A percentile compares a stretch with the other conserved stretches of the same genome.
These are phyloP conservation scores for Ceratocystis huliohia DNA, from an alignment of 2,329 filamentous ascomycete species.

Conservation along the genomic window DNA sequence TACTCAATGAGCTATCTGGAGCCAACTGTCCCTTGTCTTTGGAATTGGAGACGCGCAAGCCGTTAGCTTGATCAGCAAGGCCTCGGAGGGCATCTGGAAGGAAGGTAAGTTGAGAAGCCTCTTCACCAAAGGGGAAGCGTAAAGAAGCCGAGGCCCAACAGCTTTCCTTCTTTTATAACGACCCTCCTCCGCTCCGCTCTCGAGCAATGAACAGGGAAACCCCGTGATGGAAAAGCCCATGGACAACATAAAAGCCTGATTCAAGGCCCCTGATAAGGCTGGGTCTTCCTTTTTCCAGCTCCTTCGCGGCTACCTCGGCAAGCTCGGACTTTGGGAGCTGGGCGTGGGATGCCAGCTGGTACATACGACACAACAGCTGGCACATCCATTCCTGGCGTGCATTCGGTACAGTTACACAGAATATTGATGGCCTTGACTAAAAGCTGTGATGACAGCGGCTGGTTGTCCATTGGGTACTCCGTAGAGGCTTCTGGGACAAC, in stretches of 20 bases:
- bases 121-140: too few relatives aligned
- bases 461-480: too few relatives aligned
- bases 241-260: not conserved
- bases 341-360: not conserved
- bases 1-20: too few relatives aligned
- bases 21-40: not conserved
- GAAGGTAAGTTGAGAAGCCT: too few relatives aligned
- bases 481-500: too few relatives aligned
- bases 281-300: not conserved
- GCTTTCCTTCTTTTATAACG: too few relatives aligned
- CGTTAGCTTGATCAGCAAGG: too few relatives aligned
- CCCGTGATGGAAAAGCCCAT: not conserved
- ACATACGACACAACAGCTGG: not conserved
- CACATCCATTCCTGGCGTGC: not conserved
- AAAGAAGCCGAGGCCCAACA: too few relatives aligned
- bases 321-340: not conserved
- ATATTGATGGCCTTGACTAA: not conserved
- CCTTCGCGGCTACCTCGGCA: not conserved
- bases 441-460: too few relatives aligned
- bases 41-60: not conserved
- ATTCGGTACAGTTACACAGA: not conserved
- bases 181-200: not conserved
- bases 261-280: constrained; percentile 2
- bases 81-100: too few relatives aligned
- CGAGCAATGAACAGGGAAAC: not conserved